A percentile compares a stretch with the other conserved stretches of the same genome.
Evolutionary conservation across 2,329 filamentous ascomycete species (phyloP).

Genomic region (Cercospora nicotianae): DNA sequence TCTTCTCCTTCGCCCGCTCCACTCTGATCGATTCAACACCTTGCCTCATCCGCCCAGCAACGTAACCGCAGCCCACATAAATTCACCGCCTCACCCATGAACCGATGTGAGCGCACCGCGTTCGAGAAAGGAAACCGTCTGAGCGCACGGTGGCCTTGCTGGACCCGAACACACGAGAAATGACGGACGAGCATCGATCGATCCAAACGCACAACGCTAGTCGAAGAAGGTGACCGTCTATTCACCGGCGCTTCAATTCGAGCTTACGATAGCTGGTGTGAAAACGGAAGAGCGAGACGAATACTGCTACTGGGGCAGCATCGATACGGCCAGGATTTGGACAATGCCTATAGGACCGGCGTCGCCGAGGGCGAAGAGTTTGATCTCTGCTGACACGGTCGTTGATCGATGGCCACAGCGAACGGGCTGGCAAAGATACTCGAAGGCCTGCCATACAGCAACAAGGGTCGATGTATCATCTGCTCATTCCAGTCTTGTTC

Average conservation of each 20-base stretch:
- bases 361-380: background rate
- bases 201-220: background rate
- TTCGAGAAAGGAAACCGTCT: background rate
- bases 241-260: background rate
- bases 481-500: background rate
- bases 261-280: background rate
- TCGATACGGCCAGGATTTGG: background rate
- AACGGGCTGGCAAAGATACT: background rate
- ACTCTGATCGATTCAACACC: background rate
- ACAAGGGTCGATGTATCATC: background rate
- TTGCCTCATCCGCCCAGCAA: background rate
- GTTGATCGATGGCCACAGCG: background rate
- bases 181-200: background rate
- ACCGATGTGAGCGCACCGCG: background rate
- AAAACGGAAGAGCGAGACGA: background rate
- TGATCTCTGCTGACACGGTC: background rate
- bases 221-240: background rate
- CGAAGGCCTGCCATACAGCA: background rate
- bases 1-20: too few relatives aligned
- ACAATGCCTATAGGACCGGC: background rate
- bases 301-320: background rate
- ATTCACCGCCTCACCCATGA: background rate
- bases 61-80: background rate
- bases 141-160: background rate
- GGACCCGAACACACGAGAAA: background rate